Conservation (phyloP, 192 early-diverging fungal genomes). For the Coemansia aciculifera region DNA sequence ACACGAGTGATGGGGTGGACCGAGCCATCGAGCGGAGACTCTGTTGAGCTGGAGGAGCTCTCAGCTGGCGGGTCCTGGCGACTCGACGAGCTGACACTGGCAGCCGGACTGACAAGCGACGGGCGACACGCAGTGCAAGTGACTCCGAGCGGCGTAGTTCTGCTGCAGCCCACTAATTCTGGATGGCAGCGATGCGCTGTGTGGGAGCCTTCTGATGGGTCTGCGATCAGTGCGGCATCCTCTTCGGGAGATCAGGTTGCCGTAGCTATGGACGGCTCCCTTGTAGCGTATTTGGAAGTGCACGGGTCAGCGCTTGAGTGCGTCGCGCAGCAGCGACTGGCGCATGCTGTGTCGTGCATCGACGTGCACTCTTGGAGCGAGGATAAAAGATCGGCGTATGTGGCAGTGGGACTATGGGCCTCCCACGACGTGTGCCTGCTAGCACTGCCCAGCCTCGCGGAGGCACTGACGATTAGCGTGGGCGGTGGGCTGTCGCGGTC, state of each 20-base stretch:
- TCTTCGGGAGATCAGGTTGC: constrained; percentile 59
- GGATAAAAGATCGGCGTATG: constrained; percentile 33
- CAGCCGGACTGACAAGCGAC: constrained; percentile 15
- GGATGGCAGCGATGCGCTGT: constrained; percentile 37
- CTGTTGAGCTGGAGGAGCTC: constrained; percentile 49
- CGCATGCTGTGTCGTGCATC: constrained; percentile 74
- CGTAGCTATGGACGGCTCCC: constrained; percentile 58
- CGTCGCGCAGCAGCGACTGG: constrained; percentile 54
- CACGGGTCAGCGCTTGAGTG: constrained; percentile 25
- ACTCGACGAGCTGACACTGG: constrained; percentile 31
- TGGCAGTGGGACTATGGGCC: constrained; percentile 79
- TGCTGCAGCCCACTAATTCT: constrained; percentile 30
- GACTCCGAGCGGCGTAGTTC: constrained; percentile 53
- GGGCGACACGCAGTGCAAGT: constrained; percentile 60
- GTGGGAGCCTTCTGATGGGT: constrained; percentile 55
- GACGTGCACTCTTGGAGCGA: constrained; percentile 58
- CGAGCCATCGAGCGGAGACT: constrained; percentile 31
- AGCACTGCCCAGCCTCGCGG: constrained; percentile 58
- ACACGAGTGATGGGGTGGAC: constrained; percentile 39
- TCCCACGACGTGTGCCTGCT: constrained; percentile 63
- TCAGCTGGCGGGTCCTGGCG: constrained; percentile 54
- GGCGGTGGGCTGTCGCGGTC: constrained; percentile 68
- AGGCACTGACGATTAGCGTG: constrained; percentile 18
- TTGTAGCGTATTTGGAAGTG: constrained; percentile 63
- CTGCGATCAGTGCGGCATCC: constrained; percentile 57